These are phyloP conservation scores for Trametes villosa DNA, from an alignment of 768 basidiomycete genomes.

Conservation along the genomic window DNA sequence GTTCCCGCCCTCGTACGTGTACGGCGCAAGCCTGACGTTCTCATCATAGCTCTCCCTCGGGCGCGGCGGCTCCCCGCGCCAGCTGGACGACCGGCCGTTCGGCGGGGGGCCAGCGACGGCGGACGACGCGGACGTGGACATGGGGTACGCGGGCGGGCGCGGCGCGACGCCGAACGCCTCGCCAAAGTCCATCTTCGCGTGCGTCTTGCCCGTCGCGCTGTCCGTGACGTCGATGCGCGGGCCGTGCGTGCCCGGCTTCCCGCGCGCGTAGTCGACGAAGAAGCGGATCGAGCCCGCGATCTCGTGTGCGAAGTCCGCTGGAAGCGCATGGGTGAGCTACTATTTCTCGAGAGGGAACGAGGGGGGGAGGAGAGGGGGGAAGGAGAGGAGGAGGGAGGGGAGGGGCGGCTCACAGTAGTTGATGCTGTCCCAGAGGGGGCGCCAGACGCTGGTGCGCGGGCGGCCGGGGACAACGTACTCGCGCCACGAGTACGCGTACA, in stretches of 20 bases:
- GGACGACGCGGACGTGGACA: slow-evolving; percentile 15
- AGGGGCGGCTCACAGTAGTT: slow-evolving; percentile 45
- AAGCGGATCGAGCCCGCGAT: slow-evolving; percentile 65
- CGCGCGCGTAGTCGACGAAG: slow-evolving; percentile 51
- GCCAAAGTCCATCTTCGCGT: slow-evolving; percentile 38
- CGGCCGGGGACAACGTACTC: slow-evolving; percentile 61
- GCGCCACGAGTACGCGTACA: slow-evolving; percentile 77
- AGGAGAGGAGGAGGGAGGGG: too few relatives aligned
- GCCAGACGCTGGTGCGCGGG: slow-evolving; percentile 60
- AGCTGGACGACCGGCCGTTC: slow-evolving; percentile 18
- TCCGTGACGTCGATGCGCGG: slow-evolving; percentile 29
- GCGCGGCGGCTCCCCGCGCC: background rate
- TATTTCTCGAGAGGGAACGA: background rate
- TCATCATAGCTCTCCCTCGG: slow-evolving; percentile 43
- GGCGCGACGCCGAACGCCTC: slow-evolving; percentile 44
- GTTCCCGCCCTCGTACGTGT: slow-evolving; percentile 29
- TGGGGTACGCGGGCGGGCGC: slow-evolving; percentile 25
- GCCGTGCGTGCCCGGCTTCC: slow-evolving; percentile 34
- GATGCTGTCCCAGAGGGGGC: slow-evolving; percentile 72
- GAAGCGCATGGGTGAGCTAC: slow-evolving; percentile 16
- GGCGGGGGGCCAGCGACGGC: background rate
- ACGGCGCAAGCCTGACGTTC: slow-evolving; percentile 45
- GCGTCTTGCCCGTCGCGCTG: slow-evolving; percentile 29
- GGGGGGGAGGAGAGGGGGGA: background rate
- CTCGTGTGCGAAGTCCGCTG: slow-evolving; percentile 71